These are phyloP conservation scores for Helminthosporium solani DNA, from an alignment of 2,329 filamentous ascomycete genomes.

Conservation along the genomic window DNA sequence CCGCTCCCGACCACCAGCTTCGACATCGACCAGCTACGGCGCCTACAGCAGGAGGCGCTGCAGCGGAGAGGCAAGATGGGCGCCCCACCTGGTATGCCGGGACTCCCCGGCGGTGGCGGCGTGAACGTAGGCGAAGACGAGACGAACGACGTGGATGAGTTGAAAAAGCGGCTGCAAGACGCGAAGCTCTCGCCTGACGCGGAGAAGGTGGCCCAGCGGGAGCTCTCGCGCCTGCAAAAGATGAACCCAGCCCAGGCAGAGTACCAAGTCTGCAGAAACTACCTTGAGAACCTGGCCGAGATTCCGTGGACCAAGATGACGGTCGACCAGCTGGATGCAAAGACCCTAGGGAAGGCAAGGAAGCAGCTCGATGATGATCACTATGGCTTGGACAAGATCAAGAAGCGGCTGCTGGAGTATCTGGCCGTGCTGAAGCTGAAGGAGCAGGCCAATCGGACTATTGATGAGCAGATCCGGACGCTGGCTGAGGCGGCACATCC, in stretches of 20 bases:
- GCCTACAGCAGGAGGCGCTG: conserved; percentile 46
- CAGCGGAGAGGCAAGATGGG: conserved; percentile 37
- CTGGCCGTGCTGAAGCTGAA: conserved; percentile 94
- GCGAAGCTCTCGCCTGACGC: conserved; percentile 82
- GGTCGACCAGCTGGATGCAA: conserved; percentile 78
- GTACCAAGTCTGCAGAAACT: conserved; percentile 89
- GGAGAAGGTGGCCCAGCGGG: conserved; percentile 84
- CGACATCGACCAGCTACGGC: conserved; percentile 47
- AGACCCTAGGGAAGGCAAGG: conserved; percentile 75
- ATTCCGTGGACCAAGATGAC: conserved; percentile 89
- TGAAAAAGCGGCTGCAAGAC: conserved; percentile 82
- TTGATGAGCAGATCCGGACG: conserved; percentile 73
- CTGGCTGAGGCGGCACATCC: conserved; percentile 48
- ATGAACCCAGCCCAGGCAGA: conserved; percentile 97
- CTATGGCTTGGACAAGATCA: conserved; percentile 94
- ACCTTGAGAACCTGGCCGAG: conserved; percentile 89
- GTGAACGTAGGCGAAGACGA: conserved; percentile 68
- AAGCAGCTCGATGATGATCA: conserved; percentile 95
- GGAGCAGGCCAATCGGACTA: conserved; percentile 80
- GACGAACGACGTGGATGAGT: conserved; percentile 83
- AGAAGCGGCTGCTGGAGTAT: conserved; percentile 94
- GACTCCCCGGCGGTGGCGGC: conserved; percentile 46
- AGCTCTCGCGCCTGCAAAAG: conserved; percentile 83
- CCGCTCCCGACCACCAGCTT: conserved; percentile 45
- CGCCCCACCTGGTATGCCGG: conserved; percentile 32